These are phyloP conservation scores for Leucocoprinus sp. DNA, from an alignment of 768 basidiomycete species.

Conservation along the genomic window DNA sequence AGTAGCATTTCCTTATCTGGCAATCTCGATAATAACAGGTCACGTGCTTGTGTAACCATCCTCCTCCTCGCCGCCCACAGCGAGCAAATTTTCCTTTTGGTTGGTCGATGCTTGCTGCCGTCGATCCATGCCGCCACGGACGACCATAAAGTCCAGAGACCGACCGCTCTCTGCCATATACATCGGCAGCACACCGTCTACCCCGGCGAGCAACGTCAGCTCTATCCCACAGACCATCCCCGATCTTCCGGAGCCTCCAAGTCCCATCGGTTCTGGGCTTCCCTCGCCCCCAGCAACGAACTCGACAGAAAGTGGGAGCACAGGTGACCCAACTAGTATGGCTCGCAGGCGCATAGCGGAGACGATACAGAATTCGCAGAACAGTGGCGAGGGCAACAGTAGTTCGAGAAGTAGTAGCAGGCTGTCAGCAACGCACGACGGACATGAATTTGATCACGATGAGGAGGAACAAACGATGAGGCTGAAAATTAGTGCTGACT, in stretches of 20 bases:
- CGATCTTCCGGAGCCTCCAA: conserved; percentile 67
- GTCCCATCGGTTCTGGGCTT: conserved; percentile 57
- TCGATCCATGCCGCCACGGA: conserved; percentile 30
- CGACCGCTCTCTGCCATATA: conserved; percentile 37
- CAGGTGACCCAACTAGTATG: conserved; percentile 47
- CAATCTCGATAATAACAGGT: background rate
- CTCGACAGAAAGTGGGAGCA: conserved; percentile 76
- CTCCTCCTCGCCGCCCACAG: background rate
- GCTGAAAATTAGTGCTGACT: conserved; percentile 33
- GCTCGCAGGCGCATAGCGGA: conserved; percentile 19
- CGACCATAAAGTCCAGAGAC: conserved; percentile 22
- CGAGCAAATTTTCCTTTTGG: no score
- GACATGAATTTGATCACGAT: conserved; percentile 34
- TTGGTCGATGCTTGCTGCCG: background rate
- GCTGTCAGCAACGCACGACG: conserved; percentile 23
- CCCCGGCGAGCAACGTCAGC: conserved; percentile 16
- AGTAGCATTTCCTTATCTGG: conserved; percentile 1
- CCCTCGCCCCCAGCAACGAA: conserved; percentile 84
- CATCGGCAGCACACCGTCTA: conserved; percentile 23
- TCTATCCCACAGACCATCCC: conserved; percentile 33
- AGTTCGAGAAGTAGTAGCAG: conserved; percentile 23
- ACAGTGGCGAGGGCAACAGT: conserved; percentile 25
- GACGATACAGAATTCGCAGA: conserved; percentile 19
- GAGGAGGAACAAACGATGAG: conserved; percentile 61
- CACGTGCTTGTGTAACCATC: conserved; percentile 7